A percentile compares a stretch with the other conserved stretches of the same genome.
phyloP scores from a whole-genome alignment of 1,139 yeast genomes.

The Debaryomycetaceae sp. region DNA sequence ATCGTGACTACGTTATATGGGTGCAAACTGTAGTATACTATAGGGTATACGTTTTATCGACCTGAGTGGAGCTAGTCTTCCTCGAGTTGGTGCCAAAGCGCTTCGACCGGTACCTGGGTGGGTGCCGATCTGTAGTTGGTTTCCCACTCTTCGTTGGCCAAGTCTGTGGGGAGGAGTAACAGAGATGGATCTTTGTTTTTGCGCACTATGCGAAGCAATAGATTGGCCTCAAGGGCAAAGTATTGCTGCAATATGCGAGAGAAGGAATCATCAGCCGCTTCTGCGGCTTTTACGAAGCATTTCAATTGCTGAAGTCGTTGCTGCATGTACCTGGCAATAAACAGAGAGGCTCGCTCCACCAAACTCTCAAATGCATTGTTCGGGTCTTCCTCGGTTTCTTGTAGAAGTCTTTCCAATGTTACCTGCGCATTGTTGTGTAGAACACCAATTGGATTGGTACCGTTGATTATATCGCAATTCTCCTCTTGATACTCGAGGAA shows the following conservation, averaged over 20 bases:
- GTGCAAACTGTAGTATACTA: too few species aligned
- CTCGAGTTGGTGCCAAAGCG: background rate
- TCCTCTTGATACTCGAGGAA: conserved; percentile 22
- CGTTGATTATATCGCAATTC: conserved; percentile 23
- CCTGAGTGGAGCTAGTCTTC: too few species aligned
- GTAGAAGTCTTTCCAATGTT: conserved; percentile 4
- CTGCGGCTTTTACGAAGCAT: background rate
- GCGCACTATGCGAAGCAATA: conserved; percentile 2
- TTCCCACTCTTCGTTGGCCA: conserved; percentile 14
- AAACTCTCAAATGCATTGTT: conserved; percentile 3
- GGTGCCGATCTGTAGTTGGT: conserved; percentile 11
- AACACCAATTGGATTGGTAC: conserved; percentile 22
- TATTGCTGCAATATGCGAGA: background rate
- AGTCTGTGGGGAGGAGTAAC: conserved; percentile 10
- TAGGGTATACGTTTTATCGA: too few species aligned
- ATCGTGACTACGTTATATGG: too few species aligned
- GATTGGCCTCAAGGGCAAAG: background rate
- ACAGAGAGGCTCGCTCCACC: background rate
- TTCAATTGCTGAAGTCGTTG: background rate
- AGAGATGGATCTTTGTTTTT: conserved; percentile 3
- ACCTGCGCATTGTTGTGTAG: conserved; percentile 3
- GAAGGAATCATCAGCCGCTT: background rate
- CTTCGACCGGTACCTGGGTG: conserved; percentile 1
- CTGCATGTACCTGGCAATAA: background rate
- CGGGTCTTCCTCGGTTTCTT: conserved; percentile 4